A percentile compares a stretch with the other conserved stretches of the same genome.
These are phyloP conservation scores for Pavlovales sp. DNA, from an alignment of 208 protist genomes.

Conservation along the genomic window DNA sequence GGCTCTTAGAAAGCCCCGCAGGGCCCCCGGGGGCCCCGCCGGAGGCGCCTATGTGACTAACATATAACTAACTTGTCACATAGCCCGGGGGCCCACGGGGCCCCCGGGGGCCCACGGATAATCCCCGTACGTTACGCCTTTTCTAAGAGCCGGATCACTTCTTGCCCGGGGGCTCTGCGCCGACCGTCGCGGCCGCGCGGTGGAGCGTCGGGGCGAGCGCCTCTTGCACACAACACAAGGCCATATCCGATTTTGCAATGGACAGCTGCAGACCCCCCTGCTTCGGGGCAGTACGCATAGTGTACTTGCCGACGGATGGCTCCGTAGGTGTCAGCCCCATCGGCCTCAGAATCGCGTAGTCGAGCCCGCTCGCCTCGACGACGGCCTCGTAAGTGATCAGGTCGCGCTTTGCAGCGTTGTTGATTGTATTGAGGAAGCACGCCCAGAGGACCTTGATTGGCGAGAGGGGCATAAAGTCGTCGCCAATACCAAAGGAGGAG, in stretches of 20 bases:
- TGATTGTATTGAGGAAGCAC: not conserved
- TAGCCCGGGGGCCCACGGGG: too few species aligned
- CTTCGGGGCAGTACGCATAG: not conserved
- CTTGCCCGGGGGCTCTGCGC: too few species aligned
- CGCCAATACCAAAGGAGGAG: not conserved
- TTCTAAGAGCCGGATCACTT: too few species aligned
- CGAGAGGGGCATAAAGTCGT: not conserved
- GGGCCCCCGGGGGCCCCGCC: too few species aligned
- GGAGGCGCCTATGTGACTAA: too few species aligned
- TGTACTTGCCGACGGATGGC: not conserved
- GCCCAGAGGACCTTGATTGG: slow-evolving; percentile 4
- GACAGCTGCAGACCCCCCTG: not conserved
- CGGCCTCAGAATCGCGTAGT: not conserved
- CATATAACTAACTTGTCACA: too few species aligned
- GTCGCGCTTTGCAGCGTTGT: not conserved
- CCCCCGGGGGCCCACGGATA: too few species aligned
- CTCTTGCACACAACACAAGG: not conserved
- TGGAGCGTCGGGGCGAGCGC: not conserved
- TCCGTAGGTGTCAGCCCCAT: not conserved
- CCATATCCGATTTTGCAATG: not conserved
- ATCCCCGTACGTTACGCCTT: too few species aligned
- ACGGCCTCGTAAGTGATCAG: not conserved
- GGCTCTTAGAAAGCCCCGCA: too few species aligned
- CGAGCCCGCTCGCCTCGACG: not conserved
- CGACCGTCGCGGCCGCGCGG: too few species aligned